These are phyloP conservation scores for Oenanthe sinensis DNA, from an alignment of 129 eudicot genomes.

Conservation along the genomic window DNA sequence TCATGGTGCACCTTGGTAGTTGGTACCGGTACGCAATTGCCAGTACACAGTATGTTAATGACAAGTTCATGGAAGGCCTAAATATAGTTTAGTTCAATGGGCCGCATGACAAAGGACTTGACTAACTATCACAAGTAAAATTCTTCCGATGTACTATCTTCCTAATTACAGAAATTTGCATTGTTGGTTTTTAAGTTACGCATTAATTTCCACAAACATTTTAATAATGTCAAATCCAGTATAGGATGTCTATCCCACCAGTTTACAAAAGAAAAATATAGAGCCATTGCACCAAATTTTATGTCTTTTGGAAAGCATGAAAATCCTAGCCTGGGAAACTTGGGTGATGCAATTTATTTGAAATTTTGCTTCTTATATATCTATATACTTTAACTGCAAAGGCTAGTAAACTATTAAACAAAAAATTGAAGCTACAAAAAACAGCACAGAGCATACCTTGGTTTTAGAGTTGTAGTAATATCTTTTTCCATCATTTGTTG, in stretches of 20 bases:
- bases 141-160: neutral
- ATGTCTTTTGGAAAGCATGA: neutral
- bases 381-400: neutral
- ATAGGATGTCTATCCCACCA: neutral
- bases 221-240: neutral
- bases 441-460: constrained; percentile 38
- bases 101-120: neutral
- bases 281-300: neutral
- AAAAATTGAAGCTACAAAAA: neutral
- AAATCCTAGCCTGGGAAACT: neutral
- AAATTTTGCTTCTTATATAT: neutral
- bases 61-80: neutral
- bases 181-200: neutral
- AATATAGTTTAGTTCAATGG: neutral
- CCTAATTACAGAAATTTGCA: neutral
- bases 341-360: neutral
- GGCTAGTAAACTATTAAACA: neutral
- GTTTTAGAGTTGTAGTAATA: constrained; percentile 73
- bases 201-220: neutral
- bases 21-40: neutral
- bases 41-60: neutral
- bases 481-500: constrained; percentile 90
- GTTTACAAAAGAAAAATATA: neutral
- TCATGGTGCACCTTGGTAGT: neutral
- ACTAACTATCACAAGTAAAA: neutral